phyloP scores from a whole-genome alignment of 2,329 filamentous ascomycete species.

The Penicillium hordei region DNA sequence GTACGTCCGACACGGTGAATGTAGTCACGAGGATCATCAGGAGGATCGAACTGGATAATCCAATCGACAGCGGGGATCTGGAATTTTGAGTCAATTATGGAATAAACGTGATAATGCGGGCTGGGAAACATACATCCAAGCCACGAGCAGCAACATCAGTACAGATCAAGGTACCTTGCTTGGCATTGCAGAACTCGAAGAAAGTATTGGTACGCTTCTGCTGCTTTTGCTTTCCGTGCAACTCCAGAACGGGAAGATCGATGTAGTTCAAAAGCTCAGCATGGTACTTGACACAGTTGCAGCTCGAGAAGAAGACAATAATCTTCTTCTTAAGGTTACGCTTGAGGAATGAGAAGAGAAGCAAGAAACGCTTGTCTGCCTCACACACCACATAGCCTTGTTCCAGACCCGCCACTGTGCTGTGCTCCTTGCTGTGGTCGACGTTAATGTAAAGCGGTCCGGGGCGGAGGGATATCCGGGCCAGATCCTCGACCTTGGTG shows the following conservation, averaged over 20 bases:
- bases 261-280: conserved; percentile 96
- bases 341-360: conserved; percentile 93
- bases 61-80: conserved; percentile 87
- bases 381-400: conserved; percentile 96
- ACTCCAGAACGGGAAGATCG: conserved; percentile 80
- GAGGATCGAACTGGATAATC: conserved; percentile 94
- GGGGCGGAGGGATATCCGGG: conserved; percentile 84
- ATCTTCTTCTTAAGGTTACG: conserved; percentile 93
- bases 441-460: conserved; percentile 97
- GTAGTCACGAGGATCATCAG: conserved; percentile 86
- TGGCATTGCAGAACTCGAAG: conserved; percentile 90
- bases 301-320: conserved; percentile 93
- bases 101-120: neutral
- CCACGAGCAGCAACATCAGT: conserved; percentile 95
- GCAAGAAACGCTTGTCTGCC: conserved; percentile 85
- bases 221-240: conserved; percentile 97
- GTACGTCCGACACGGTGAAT: conserved; percentile 96
- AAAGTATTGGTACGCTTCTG: conserved; percentile 99
- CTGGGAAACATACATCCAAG: conserved; percentile 58
- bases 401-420: conserved; percentile 89
- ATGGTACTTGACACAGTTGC: conserved; percentile 94
- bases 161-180: conserved; percentile 84
- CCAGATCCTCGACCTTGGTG: conserved; percentile 96
- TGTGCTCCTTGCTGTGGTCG: conserved; percentile 82
- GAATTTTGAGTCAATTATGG: neutral